Evolutionary conservation across 371 early-diverging fungal species (phyloP), one percentile per base, ranked within the genome.

Genomic region (Hamiltosporidium tvaerminnensis): DNA sequence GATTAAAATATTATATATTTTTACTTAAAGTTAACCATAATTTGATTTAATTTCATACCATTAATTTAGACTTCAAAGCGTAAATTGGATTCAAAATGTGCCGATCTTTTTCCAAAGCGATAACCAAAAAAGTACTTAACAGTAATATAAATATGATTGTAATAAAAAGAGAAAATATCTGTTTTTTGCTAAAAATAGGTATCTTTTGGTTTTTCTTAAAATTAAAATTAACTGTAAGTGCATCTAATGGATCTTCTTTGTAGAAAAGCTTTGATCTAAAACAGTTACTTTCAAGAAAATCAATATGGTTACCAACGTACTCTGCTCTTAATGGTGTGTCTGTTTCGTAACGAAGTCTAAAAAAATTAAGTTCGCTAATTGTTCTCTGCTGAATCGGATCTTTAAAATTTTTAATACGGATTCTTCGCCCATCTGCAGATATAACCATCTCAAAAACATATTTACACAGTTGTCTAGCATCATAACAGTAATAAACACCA

Each of bases 381-480:
- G 57, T 54, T 57, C 62, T 56, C 33, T 70, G 61, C 30, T 69
- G 57, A 12, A 80, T 68, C 31, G 80, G 80, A 58, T 80, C 77
- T 41, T 66, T 63, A 59, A 71, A 71, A 57, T 75, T 73, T 64
- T 80, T 80, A 14, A 77, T 73, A 23, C 72, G 59, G 4, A 80
- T 72, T 44, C 58, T 66, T 52, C 80, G 48, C 37, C 77, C 77
- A 31, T 80, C 75, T 37, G 72, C 57, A 31, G 76, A 74, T n/a
- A 80, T 80, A 1, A 80, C 76, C 75, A 80, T 75, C 64, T 80
- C 80, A 73, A 77, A 80, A 12, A 80, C 50, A 57, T 70, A 80
- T 64, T 77, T 80, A 63, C 80, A 80, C 31, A 80, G 66, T 35
- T 76, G 78, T 59, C 71, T 60, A 2, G 77, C 80, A 69, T 80